Evolutionary conservation across 2,329 filamentous ascomycete species (phyloP), one percentile per base, ranked within the genome.

Genomic region (Aspergillus ruber): DNA sequence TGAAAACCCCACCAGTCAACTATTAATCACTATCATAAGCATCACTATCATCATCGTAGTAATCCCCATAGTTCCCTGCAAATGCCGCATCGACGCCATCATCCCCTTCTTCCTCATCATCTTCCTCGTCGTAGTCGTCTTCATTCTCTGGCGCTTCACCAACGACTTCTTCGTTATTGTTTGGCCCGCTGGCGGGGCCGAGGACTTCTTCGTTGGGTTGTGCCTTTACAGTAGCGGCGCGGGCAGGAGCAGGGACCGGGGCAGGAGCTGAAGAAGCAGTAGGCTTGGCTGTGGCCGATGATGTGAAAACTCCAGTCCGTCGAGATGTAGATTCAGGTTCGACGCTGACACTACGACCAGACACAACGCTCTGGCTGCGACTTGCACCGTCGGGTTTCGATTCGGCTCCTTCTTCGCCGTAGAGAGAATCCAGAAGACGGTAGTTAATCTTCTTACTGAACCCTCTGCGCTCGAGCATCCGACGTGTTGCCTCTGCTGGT

Each of bases 381-480:
- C 65, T 67, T 43, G 55, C 55, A 35, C 55, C 61, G 42, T 59
- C 63, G 12, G 50, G 47, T 48, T 66, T 65, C 5, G 59, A 51
- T 4, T 62, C 57, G 23, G 49, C 52, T 2, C 56, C 62, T 41
- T 70, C 68, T n/a, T 67, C 62, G 18, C 64, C 68, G 48, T 69
- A 72, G 5, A 72, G 49, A 2, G 64, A 62, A 39, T 71, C 67
- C 6, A 72, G 49, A 12, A 70, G 56, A 35, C 63, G 64, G 46
- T 88, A 89, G 57, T 89, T 88, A 62, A 90, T 86, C 60, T 86
- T 84, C 66, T 83, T 86, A 52, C 83, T 87, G 68, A 83, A 85
- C 0, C 79, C 79, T 41, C 84, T 75, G 47, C 81, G 79, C 64
- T 85, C 84, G 62, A 87, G 74, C 55, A 85, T 84, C 47, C 80